A percentile compares a stretch with the other conserved stretches of the same genome.
These are phyloP conservation scores for Pilasporangium apinafurcum DNA, from an alignment of 352 stramenopile species.

Conservation along the genomic window DNA sequence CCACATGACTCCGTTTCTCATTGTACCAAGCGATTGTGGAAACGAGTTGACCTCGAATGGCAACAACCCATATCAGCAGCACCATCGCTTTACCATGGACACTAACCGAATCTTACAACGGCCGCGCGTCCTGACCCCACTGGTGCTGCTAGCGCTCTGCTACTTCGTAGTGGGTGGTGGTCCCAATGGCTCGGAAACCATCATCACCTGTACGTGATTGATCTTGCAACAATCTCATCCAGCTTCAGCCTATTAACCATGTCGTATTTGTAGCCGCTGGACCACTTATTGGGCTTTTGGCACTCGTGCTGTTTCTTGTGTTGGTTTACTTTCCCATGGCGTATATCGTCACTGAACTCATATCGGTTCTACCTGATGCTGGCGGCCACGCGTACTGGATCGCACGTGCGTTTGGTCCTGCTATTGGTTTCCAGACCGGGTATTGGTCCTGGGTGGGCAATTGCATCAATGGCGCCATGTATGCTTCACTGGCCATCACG, in stretches of 20 bases:
- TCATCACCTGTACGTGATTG: conserved; percentile 19
- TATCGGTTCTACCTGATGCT: conserved; percentile 6
- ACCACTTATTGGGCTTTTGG: conserved; percentile 22
- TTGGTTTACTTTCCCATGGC: conserved; percentile 45
- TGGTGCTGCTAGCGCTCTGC: conserved; percentile 36
- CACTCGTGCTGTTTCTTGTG: conserved; percentile 28
- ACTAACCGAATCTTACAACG: no score
- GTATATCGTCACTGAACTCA: conserved; percentile 41
- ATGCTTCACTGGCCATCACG: conserved; percentile 41
- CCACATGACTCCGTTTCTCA: no score
- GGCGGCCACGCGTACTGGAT: conserved; percentile 68
- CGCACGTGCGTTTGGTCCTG: conserved; percentile 51
- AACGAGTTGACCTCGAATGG: no score
- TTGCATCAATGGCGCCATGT: conserved; percentile 68
- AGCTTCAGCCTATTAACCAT: background rate
- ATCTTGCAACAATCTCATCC: background rate
- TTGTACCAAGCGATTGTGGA: no score
- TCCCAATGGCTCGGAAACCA: conserved; percentile 28
- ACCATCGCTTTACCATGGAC: no score
- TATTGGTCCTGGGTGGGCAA: conserved; percentile 84
- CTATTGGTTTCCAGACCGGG: conserved; percentile 64
- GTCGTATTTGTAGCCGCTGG: conserved; percentile 20
- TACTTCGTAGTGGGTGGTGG: conserved; percentile 51
- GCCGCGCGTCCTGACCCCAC: conserved; percentile 23
- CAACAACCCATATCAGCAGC: no score